These are phyloP conservation scores for Cutaneotrichosporon dermatis DNA, from an alignment of 1,284 basidiomycete genomes.

Conservation along the genomic window DNA sequence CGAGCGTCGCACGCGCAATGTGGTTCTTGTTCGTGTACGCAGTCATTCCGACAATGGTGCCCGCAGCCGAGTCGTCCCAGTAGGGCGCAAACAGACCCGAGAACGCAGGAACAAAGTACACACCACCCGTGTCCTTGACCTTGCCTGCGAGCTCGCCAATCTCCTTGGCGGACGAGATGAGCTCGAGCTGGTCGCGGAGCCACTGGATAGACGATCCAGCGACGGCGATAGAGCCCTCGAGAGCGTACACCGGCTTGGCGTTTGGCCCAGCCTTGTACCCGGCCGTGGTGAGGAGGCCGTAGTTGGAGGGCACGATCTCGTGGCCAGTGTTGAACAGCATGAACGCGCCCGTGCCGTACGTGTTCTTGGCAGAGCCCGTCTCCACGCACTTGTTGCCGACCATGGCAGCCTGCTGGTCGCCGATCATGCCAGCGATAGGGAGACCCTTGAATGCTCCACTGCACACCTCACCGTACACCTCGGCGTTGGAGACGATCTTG, in stretches of 20 bases:
- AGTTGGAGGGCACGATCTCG: conserved; percentile 75
- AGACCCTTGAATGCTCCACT: conserved; percentile 63
- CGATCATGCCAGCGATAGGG: conserved; percentile 84
- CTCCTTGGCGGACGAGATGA: conserved; percentile 77
- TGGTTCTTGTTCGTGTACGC: conserved; percentile 90
- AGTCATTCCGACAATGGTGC: conserved; percentile 57
- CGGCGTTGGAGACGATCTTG: conserved; percentile 81
- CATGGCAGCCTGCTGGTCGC: conserved; percentile 96
- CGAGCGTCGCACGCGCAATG: conserved; percentile 87
- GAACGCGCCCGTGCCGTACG: conserved; percentile 94
- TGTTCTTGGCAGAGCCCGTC: conserved; percentile 84
- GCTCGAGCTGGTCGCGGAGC: conserved; percentile 79
- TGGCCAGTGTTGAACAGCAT: conserved; percentile 82
- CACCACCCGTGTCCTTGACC: conserved; percentile 75
- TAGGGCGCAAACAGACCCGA: conserved; percentile 79
- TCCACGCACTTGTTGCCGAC: conserved; percentile 90
- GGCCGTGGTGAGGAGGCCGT: conserved; percentile 84
- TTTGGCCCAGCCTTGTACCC: conserved; percentile 85
- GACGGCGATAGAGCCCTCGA: conserved; percentile 93
- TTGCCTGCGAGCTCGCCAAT: conserved; percentile 79
- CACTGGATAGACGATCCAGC: conserved; percentile 95
- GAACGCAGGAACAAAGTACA: conserved; percentile 97
- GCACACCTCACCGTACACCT: conserved; percentile 78
- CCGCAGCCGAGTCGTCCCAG: conserved; percentile 45
- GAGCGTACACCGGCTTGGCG: conserved; percentile 77